These are phyloP conservation scores for Stentor roeselii DNA, from an alignment of 73 alveolate genomes.

Conservation along the genomic window DNA sequence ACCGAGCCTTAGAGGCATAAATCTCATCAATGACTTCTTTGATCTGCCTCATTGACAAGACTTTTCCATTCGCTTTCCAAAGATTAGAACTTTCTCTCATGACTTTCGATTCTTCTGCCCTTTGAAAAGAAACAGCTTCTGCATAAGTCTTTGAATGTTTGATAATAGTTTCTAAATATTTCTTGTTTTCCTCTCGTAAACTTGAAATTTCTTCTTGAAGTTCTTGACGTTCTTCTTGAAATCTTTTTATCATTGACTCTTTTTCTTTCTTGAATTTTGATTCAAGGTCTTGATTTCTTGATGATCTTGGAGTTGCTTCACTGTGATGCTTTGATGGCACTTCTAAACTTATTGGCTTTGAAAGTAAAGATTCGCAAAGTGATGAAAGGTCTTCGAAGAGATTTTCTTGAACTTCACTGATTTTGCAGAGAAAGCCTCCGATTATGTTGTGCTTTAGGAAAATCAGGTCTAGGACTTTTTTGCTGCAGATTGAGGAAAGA, in stretches of 20 bases:
- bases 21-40: constrained; percentile 87
- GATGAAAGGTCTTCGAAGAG: neutral
- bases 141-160: constrained; percentile 40
- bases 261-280: constrained; percentile 24
- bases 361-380: no score
- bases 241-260: constrained; percentile 33
- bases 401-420: constrained; percentile 25
- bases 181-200: constrained; percentile 51
- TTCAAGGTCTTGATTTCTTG: constrained; percentile 34
- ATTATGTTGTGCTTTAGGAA: constrained; percentile 37
- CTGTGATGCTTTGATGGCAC: no score
- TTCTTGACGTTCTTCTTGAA: constrained; percentile 44
- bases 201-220: constrained; percentile 23
- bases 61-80: constrained; percentile 28
- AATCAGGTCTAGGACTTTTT: constrained; percentile 42
- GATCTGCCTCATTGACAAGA: constrained; percentile 64
- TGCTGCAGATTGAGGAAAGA: constrained; percentile 46
- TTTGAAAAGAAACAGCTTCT: constrained; percentile 8
- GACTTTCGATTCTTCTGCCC: constrained; percentile 25
- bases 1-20: constrained; percentile 74
- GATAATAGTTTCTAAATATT: constrained; percentile 37
- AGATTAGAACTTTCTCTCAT: constrained; percentile 1
- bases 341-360: no score
- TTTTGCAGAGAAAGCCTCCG: constrained; percentile 37
- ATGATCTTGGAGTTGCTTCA: neutral